Evolutionary conservation across 2,329 filamentous ascomycete genomes (phyloP), one percentile per base, ranked within the genome.

Genomic region (Periconia macrospinosa): DNA sequence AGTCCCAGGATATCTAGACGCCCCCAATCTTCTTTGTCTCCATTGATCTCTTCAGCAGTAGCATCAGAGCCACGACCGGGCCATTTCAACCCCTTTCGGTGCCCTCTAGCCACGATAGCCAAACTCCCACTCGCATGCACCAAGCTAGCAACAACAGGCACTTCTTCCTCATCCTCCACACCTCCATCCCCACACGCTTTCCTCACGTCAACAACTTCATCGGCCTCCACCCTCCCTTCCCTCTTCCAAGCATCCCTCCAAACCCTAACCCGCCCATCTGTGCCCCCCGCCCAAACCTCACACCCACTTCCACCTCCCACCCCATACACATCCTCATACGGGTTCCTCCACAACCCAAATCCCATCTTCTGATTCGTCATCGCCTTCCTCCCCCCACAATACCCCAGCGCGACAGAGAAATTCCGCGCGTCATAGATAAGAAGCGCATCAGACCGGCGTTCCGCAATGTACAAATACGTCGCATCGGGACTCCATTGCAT

Each of bases 281-380:
- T 77, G 0, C 83, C 84, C 10, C 85, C 85, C 44, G 74, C 78
- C 83, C 83, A 86, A 18, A 87, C 69, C 61, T 86, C 82, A 60
- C 80, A 27, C 23, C 23, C 76, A 9, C 75, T 71, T 1, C 52
- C 18, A 0, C 45, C 51, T n/a, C n/a, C n/a, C n/a, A n/a, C n/a
- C 18, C 61, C 54, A 1, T 54, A 18, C 20, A 52, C 56, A 35
- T 60, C 56, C 23, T 27, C 23, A 11, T 68, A 71, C 23, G 65
- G 62, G 3, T 18, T 69, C 45, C 56, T 68, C 55, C 75, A 73
- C 6, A 86, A 61, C 66, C 86, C 82, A 27, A 85, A 75, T 2
- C 79, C 79, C 53, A 87, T 66, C n/a, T 79, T 76, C 69, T 86
- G 83, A 46, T 81, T 81, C 1, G 82, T 84, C 8, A 69, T 35